Percentiles rank a stretch among this genome's conserved stretches.
phyloP scores from a whole-genome alignment of 1,284 basidiomycete species.

The Butyriboletus appendiculatus region DNA sequence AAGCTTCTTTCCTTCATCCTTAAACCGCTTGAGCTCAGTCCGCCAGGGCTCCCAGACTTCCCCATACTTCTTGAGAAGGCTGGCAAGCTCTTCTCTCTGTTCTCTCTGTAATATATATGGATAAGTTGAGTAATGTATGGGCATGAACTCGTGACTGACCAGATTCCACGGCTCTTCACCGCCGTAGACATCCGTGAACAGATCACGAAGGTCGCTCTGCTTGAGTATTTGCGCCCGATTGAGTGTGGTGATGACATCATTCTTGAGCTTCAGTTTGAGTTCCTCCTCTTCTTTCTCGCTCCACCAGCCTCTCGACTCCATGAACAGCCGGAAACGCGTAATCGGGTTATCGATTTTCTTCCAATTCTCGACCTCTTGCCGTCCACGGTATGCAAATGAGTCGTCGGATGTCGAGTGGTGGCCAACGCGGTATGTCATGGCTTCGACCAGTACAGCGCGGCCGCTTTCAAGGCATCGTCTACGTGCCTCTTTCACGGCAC shows the following conservation, averaged over 20 bases:
- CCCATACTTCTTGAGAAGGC: conserved; percentile 84
- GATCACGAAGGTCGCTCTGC: conserved; percentile 69
- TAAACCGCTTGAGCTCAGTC: conserved; percentile 79
- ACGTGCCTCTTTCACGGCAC: conserved; percentile 81
- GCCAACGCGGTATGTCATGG: conserved; percentile 93
- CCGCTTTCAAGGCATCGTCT: conserved; percentile 76
- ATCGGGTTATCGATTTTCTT: conserved; percentile 90
- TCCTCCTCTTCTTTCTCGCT: conserved; percentile 71
- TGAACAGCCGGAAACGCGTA: conserved; percentile 79
- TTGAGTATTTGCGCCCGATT: conserved; percentile 74
- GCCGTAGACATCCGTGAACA: conserved; percentile 90
- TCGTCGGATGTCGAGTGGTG: conserved; percentile 96
- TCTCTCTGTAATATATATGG: conserved; percentile 55
- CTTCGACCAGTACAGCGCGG: conserved; percentile 87
- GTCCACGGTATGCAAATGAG: conserved; percentile 86
- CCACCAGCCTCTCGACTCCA: conserved; percentile 91
- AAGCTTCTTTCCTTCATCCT: conserved; percentile 70
- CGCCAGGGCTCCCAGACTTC: conserved; percentile 82
- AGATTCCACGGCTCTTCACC: conserved; percentile 85
- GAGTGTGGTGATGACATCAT: conserved; percentile 78
- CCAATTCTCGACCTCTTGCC: conserved; percentile 84
- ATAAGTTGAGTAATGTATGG: neutral
- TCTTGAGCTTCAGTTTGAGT: conserved; percentile 68
- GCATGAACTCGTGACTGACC: conserved; percentile 47
- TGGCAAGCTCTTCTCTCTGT: conserved; percentile 78